phyloP scores from a whole-genome alignment of 2,329 filamentous ascomycete species.

The Clathrospora elynae region DNA sequence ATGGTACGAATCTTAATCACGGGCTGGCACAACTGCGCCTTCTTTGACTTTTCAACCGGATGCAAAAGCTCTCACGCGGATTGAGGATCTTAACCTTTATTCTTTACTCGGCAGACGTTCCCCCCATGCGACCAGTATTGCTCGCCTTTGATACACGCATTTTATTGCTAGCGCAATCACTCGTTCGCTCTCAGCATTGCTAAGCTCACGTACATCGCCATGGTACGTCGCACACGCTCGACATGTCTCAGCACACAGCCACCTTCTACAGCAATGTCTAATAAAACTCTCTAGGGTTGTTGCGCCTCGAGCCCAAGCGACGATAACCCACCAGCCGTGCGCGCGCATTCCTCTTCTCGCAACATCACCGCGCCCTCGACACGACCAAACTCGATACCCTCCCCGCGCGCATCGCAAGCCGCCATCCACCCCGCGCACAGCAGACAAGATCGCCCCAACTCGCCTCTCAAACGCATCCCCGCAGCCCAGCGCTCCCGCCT shows the following conservation, averaged over 20 bases:
- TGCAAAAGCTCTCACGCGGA: no score
- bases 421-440: slow-evolving; percentile 12
- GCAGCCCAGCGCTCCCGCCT: slow-evolving; percentile 34
- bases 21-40: slow-evolving; percentile 10
- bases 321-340: slow-evolving; percentile 10
- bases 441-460: slow-evolving; percentile 32
- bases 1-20: slow-evolving; percentile 2
- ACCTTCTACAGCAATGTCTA: slow-evolving; percentile 5
- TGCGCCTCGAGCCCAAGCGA: slow-evolving; percentile 23
- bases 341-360: slow-evolving; percentile 31
- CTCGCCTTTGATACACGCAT: background rate
- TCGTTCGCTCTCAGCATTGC: slow-evolving; percentile 5
- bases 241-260: slow-evolving; percentile 2
- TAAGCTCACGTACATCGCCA: slow-evolving; percentile 11
- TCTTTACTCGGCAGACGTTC: slow-evolving; percentile 3
- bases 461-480: slow-evolving; percentile 33
- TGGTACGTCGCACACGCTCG: slow-evolving; percentile 16
- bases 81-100: slow-evolving; percentile 1
- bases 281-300: slow-evolving; percentile 25
- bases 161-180: slow-evolving; percentile 6
- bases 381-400: slow-evolving; percentile 21
- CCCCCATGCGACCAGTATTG: slow-evolving; percentile 11
- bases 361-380: slow-evolving; percentile 39
- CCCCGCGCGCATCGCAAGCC: slow-evolving; percentile 29
- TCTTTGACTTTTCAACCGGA: slow-evolving; percentile 2